These are phyloP conservation scores for Rhynchospora pubera DNA, from an alignment of 176 grass and related monocot species.

Conservation along the genomic window DNA sequence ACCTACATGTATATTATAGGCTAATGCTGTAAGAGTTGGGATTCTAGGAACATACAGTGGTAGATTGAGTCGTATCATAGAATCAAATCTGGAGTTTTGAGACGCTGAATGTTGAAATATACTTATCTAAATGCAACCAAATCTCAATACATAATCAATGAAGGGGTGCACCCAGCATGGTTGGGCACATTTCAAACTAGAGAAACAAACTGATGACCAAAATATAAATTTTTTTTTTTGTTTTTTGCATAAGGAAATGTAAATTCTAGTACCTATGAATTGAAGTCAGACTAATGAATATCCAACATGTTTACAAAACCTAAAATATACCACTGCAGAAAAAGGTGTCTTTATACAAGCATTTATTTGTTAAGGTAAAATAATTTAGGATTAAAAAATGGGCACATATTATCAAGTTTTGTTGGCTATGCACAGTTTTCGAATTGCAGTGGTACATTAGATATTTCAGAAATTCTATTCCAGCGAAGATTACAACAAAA, in stretches of 20 bases:
- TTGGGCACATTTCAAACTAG: background rate
- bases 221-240: too few species aligned
- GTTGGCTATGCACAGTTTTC: background rate
- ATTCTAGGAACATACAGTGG: background rate
- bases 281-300: background rate
- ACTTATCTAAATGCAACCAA: background rate
- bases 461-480: background rate
- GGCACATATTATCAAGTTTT: background rate
- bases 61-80: background rate
- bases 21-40: background rate
- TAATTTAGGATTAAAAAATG: background rate
- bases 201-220: background rate
- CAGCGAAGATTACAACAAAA: background rate
- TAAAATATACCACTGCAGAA: background rate
- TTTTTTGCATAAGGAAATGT: background rate
- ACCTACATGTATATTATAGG: conserved; percentile 34
- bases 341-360: background rate
- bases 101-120: background rate
- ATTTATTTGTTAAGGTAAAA: background rate
- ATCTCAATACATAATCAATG: background rate
- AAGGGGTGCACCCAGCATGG: background rate
- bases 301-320: background rate
- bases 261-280: background rate
- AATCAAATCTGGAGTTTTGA: background rate
- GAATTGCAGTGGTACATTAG: background rate